Evolutionary conservation across 2,329 filamentous ascomycete species (phyloP).

Genomic region (Colletotrichum kahawae): DNA sequence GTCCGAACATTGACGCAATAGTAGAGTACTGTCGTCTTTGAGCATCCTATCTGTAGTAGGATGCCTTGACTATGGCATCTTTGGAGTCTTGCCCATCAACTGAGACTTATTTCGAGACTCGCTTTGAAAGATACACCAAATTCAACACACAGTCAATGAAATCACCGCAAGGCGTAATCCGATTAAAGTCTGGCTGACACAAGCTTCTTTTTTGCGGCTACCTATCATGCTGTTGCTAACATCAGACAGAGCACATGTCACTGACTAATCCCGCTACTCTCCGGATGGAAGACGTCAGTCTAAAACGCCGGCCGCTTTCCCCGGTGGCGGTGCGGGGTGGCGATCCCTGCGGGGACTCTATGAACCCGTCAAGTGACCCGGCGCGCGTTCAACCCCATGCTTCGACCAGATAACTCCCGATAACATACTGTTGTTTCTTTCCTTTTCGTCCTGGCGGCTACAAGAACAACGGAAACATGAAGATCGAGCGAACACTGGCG

Average conservation of each 20-base stretch:
- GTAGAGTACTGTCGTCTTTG: too few relatives aligned
- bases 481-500: background rate
- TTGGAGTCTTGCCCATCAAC: background rate
- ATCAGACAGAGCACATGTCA: background rate
- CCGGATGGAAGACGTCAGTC: slow-evolving; percentile 6
- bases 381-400: background rate
- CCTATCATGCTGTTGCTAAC: background rate
- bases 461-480: background rate
- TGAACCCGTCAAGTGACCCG: background rate
- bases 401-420: background rate
- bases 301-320: background rate
- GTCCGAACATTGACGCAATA: too few relatives aligned
- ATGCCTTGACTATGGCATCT: too few relatives aligned
- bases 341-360: background rate
- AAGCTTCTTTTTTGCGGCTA: background rate
- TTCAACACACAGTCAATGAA: background rate
- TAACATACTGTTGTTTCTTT: background rate
- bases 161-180: too few relatives aligned
- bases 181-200: background rate
- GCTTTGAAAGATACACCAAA: background rate
- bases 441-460: background rate
- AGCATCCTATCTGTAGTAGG: too few relatives aligned
- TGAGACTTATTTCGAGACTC: background rate
- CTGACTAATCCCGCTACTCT: background rate
- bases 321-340: slow-evolving; percentile 10